Percentiles rank a stretch among this genome's conserved stretches.
These are phyloP conservation scores for Taxawa tesnikishii DNA, from an alignment of 2,329 filamentous ascomycete species.

Conservation along the genomic window DNA sequence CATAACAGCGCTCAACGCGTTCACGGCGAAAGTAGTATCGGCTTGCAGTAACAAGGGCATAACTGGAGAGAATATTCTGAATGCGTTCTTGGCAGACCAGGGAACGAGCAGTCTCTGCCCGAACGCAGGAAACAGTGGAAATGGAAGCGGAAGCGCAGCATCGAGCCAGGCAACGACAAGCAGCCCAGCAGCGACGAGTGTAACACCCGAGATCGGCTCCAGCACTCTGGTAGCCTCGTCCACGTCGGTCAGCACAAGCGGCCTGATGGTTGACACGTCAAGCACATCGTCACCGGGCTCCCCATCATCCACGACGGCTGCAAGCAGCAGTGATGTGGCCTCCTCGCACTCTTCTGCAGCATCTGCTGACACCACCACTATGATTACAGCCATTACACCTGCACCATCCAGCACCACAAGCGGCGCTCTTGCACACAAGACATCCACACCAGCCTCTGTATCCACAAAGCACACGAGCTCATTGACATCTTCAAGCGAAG, in stretches of 20 bases:
- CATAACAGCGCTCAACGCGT: constrained; percentile 24
- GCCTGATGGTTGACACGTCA: constrained; percentile 6
- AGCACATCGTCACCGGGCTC: no score
- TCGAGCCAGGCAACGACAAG: constrained; percentile 7
- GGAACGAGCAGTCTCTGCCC: constrained; percentile 27
- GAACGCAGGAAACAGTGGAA: constrained; percentile 15
- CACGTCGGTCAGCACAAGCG: background rate
- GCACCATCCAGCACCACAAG: constrained; percentile 6
- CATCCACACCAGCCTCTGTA: constrained; percentile 4
- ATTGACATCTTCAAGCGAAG: constrained; percentile 18
- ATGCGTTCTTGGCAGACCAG: constrained; percentile 26
- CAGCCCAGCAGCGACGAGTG: constrained; percentile 3
- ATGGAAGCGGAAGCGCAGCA: constrained; percentile 4
- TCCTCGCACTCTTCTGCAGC: constrained; percentile 9
- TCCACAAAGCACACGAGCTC: constrained; percentile 8
- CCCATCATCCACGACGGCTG: constrained; percentile 6
- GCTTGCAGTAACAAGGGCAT: constrained; percentile 23
- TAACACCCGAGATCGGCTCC: constrained; percentile 6
- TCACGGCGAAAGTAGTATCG: constrained; percentile 20
- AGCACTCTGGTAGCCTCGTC: constrained; percentile 4
- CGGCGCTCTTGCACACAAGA: constrained; percentile 2
- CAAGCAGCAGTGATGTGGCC: constrained; percentile 1
- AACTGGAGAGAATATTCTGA: constrained; percentile 26
- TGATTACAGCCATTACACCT: constrained; percentile 5
- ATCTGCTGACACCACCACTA: constrained; percentile 1